phyloP scores from a whole-genome alignment of 345 rosid genomes.

The Eucalyptus urophylla region DNA sequence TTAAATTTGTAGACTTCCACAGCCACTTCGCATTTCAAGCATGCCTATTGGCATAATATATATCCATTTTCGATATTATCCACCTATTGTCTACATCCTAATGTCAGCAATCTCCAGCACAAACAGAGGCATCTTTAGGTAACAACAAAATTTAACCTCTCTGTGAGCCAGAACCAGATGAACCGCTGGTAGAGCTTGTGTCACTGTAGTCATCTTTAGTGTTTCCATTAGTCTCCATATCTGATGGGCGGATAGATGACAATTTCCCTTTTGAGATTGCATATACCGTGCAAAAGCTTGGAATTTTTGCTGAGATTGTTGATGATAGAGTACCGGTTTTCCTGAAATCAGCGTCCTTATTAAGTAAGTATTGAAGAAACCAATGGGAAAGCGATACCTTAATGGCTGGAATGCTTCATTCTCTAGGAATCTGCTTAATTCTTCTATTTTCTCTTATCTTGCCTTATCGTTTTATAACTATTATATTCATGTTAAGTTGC shows the following conservation, averaged over 20 bases:
- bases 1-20: neutral
- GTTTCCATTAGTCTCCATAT: slow-evolving; percentile 35
- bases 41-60: neutral
- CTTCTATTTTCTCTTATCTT: neutral
- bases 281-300: slow-evolving; percentile 69
- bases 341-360: slow-evolving; percentile 16
- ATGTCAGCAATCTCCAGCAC: neutral
- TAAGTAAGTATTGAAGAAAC: neutral
- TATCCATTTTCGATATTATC: neutral
- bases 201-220: slow-evolving; percentile 28
- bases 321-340: slow-evolving; percentile 38
- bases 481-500: neutral
- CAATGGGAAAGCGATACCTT: neutral
- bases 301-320: slow-evolving; percentile 39
- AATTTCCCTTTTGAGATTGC: slow-evolving; percentile 69
- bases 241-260: slow-evolving; percentile 64
- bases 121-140: neutral
- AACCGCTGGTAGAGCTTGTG: slow-evolving; percentile 23
- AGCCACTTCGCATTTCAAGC: neutral
- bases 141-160: slow-evolving; percentile 23
- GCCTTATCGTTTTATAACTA: neutral
- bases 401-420: neutral
- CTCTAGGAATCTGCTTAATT: neutral
- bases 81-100: neutral
- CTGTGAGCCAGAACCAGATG: slow-evolving; percentile 20